Conservation (phyloP, 2,329 filamentous ascomycete genomes). For the Lanzia echinophila region DNA sequence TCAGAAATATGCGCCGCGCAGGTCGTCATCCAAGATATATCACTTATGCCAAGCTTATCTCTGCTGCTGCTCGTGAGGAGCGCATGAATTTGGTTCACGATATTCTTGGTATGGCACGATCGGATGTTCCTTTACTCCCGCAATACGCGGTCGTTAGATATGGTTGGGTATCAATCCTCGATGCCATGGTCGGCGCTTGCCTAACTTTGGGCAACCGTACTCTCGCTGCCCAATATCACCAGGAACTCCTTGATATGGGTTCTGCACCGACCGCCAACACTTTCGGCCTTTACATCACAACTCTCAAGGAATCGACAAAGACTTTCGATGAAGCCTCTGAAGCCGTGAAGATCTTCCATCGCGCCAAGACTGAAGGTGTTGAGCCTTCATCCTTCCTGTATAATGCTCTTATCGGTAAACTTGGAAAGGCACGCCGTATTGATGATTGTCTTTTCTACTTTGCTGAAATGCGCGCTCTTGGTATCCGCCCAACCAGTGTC, state of each 20-base stretch:
- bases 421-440: slow-evolving; percentile 94
- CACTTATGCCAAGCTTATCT: slow-evolving; percentile 93
- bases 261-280: slow-evolving; percentile 93
- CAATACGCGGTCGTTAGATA: slow-evolving; percentile 86
- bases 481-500: slow-evolving; percentile 92
- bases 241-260: slow-evolving; percentile 85
- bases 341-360: slow-evolving; percentile 94
- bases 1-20: slow-evolving; percentile 88
- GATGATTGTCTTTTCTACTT: slow-evolving; percentile 99
- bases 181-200: slow-evolving; percentile 92
- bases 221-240: slow-evolving; percentile 78
- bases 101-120: slow-evolving; percentile 80
- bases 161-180: slow-evolving; percentile 92
- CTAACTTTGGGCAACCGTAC: slow-evolving; percentile 75
- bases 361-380: slow-evolving; percentile 87
- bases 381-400: slow-evolving; percentile 96
- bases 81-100: slow-evolving; percentile 79
- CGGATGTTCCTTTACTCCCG: slow-evolving; percentile 76
- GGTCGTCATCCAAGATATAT: slow-evolving; percentile 92
- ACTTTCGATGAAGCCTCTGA: slow-evolving; percentile 97
- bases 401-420: slow-evolving; percentile 96
- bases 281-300: slow-evolving; percentile 98
- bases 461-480: slow-evolving; percentile 87
- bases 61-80: slow-evolving; percentile 76
- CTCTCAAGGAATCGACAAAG: slow-evolving; percentile 92